Conservation (phyloP, 2,329 filamentous ascomycete species). For the Byssochlamys sp. region DNA sequence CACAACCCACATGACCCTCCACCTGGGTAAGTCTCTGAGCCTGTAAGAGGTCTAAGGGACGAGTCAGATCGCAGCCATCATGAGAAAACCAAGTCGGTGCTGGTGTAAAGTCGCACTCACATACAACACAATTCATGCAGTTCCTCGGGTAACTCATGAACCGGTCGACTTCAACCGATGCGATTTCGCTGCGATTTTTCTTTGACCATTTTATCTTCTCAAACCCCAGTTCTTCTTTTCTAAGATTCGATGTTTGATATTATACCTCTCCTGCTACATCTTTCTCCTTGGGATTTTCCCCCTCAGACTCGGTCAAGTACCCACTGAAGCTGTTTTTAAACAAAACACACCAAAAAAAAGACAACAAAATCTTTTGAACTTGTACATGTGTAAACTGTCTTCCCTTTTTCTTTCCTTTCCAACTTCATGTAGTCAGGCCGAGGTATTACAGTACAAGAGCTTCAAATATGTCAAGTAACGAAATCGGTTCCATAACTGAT, state of each 20-base stretch:
- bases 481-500: not conserved
- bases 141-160: not conserved
- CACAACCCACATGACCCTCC: slow-evolving; percentile 29
- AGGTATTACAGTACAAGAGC: not conserved
- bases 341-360: not conserved
- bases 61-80: not conserved
- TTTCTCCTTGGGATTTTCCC: not conserved
- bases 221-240: not conserved
- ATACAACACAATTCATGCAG: not conserved
- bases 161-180: not conserved
- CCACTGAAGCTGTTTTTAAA: not conserved
- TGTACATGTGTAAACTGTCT: not conserved
- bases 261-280: not conserved
- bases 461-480: not conserved
- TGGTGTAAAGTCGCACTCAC: not conserved
- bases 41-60: not conserved
- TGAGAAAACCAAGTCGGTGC: not conserved
- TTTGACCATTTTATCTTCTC: not conserved
- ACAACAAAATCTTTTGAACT: not conserved
- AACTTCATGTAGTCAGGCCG: not conserved
- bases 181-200: not conserved
- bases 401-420: not conserved
- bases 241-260: not conserved
- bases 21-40: not conserved
- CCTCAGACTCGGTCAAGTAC: not conserved